A percentile compares a stretch with the other conserved stretches of the same genome.
These are phyloP conservation scores for Vaccinium corymbosum DNA, from an alignment of 148 eudicot species.

Conservation along the genomic window DNA sequence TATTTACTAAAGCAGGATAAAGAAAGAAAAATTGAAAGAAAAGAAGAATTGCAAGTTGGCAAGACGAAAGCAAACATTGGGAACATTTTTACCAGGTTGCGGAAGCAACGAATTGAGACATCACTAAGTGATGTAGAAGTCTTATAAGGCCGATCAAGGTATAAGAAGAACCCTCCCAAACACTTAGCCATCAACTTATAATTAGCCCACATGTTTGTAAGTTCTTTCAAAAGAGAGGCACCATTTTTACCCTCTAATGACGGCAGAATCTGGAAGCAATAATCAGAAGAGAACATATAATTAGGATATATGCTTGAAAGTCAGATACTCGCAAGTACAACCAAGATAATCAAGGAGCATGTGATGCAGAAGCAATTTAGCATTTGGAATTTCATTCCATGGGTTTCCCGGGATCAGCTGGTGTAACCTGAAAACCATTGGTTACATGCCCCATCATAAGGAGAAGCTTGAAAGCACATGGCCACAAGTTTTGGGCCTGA, in stretches of 20 bases:
- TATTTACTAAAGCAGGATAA: not conserved
- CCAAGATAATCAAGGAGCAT: not conserved
- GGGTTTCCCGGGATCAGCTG: not conserved
- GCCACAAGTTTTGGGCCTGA: not conserved
- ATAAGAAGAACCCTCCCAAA: constrained; percentile 26
- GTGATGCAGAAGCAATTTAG: not conserved
- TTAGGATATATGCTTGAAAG: not conserved
- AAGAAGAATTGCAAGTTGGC: not conserved
- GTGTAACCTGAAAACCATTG: not conserved
- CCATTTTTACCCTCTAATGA: constrained; percentile 15
- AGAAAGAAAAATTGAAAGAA: not conserved
- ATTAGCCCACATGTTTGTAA: constrained; percentile 21
- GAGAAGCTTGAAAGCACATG: not conserved
- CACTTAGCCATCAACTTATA: constrained; percentile 27
- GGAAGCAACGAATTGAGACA: constrained; percentile 18
- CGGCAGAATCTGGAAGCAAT: constrained; percentile 24
- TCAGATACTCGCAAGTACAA: not conserved
- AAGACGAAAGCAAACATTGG: not conserved
- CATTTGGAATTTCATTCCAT: not conserved
- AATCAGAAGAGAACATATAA: not conserved
- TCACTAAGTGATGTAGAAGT: constrained; percentile 10
- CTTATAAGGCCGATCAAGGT: constrained; percentile 23
- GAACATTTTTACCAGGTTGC: constrained; percentile 15
- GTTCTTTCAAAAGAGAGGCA: constrained; percentile 15
- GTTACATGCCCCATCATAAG: not conserved